Evolutionary conservation across 192 early-diverging fungal species (phyloP).

Genomic region (Lunasporangiospora selenospora): DNA sequence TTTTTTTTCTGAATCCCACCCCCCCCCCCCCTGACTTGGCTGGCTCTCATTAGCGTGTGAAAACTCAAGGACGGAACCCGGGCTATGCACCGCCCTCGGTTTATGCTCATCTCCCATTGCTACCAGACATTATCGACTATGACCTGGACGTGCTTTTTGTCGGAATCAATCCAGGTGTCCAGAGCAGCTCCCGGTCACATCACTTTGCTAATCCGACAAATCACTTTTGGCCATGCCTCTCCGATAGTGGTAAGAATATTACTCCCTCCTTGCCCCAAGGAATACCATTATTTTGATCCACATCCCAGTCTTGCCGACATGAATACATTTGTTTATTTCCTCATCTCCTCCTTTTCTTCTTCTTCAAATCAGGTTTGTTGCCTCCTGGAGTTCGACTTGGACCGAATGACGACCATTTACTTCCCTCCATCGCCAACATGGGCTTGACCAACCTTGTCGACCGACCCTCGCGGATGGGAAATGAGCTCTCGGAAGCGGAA

Average conservation of each 20-base stretch:
- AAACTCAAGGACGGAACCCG: constrained; percentile 9
- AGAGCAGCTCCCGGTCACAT: constrained; percentile 61
- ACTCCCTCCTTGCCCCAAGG: neutral
- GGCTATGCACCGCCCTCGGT: constrained; percentile 23
- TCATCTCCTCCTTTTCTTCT: neutral
- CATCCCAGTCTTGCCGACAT: neutral
- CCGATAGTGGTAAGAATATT: constrained; percentile 54
- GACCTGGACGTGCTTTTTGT: constrained; percentile 70
- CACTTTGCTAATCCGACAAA: constrained; percentile 78
- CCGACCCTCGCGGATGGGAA: constrained; percentile 62
- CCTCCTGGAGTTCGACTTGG: constrained; percentile 57
- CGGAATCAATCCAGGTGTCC: constrained; percentile 76
- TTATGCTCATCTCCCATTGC: constrained; percentile 24
- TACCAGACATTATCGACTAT: constrained; percentile 55
- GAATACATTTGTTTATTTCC: neutral
- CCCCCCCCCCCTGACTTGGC: too few species aligned
- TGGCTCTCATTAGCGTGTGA: neutral
- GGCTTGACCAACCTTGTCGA: constrained; percentile 71
- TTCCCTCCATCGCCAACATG: constrained; percentile 60
- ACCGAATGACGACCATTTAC: constrained; percentile 57
- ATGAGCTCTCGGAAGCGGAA: constrained; percentile 64
- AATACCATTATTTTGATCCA: too few species aligned
- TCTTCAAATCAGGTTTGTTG: constrained; percentile 8
- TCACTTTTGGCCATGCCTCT: constrained; percentile 77
- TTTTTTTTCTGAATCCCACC: neutral